phyloP scores from a whole-genome alignment of 2,329 filamentous ascomycete genomes.

The Thelonectria olida region DNA sequence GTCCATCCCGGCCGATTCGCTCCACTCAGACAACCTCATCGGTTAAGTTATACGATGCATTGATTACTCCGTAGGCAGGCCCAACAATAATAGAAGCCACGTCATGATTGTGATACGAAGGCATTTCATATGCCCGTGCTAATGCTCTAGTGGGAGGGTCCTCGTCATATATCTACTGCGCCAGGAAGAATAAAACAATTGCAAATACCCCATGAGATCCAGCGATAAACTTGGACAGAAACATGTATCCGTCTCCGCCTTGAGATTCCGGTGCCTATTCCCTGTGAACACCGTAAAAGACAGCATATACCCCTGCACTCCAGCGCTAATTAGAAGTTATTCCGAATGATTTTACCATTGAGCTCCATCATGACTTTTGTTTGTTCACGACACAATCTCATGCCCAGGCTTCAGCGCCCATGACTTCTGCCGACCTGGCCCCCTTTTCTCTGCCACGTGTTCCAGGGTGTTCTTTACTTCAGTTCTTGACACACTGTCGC shows the following conservation, averaged over 20 bases:
- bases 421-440: conserved; percentile 47
- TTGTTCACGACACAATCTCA: conserved; percentile 42
- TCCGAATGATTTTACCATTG: conserved; percentile 28
- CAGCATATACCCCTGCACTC: conserved; percentile 29
- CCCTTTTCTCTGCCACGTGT: conserved; percentile 51
- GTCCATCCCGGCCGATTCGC: conserved; percentile 28
- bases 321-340: conserved; percentile 38
- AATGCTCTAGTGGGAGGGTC: neutral
- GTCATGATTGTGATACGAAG: neutral
- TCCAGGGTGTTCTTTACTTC: conserved; percentile 56
- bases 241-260: conserved; percentile 10
- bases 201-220: neutral
- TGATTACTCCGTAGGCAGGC: neutral
- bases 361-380: conserved; percentile 16
- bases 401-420: conserved; percentile 53
- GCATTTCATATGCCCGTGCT: neutral
- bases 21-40: neutral
- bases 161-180: neutral
- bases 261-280: conserved; percentile 12
- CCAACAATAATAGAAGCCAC: neutral
- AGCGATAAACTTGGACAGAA: neutral
- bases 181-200: neutral
- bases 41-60: neutral
- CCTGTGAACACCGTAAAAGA: conserved; percentile 30
- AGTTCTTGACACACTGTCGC: conserved; percentile 46